These are phyloP conservation scores for Poa pratensis DNA, from an alignment of 176 grass and related monocot genomes.

Conservation along the genomic window DNA sequence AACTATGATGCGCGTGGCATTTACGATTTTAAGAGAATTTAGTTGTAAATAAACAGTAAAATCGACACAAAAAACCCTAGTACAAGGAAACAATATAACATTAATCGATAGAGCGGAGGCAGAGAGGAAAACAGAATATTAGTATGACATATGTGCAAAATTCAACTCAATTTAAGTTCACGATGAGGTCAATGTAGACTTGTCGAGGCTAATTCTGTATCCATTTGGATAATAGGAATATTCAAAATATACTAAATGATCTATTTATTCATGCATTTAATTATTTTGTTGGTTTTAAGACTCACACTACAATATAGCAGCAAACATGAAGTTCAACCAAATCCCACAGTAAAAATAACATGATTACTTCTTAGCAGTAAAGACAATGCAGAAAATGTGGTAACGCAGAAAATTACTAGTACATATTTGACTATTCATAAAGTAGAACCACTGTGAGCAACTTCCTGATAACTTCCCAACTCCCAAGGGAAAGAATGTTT, in stretches of 20 bases:
- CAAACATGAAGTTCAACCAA: slow-evolving; percentile 23
- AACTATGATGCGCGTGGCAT: slow-evolving; percentile 14
- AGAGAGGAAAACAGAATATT: background rate
- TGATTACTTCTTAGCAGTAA: background rate
- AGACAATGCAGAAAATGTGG: background rate
- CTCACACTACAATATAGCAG: slow-evolving; percentile 1
- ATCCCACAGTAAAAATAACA: background rate
- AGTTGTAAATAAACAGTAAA: slow-evolving; percentile 19
- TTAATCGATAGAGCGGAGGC: background rate
- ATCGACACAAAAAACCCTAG: slow-evolving; percentile 3
- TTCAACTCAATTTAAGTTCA: slow-evolving; percentile 33
- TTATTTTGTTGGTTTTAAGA: background rate
- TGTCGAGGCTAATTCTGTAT: slow-evolving; percentile 7
- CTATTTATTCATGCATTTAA: background rate
- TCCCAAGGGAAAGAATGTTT: background rate
- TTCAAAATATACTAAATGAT: slow-evolving; percentile 10
- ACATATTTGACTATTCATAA: background rate
- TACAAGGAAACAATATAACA: slow-evolving; percentile 9
- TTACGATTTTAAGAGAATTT: background rate
- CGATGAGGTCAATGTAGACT: slow-evolving; percentile 10
- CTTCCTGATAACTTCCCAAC: slow-evolving; percentile 8
- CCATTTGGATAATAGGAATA: slow-evolving; percentile 1
- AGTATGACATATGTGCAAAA: background rate
- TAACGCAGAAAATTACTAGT: background rate
- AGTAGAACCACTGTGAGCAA: background rate